Evolutionary conservation across 441 rosid genomes (phyloP).

Genomic region (Gossypium davidsonii): DNA sequence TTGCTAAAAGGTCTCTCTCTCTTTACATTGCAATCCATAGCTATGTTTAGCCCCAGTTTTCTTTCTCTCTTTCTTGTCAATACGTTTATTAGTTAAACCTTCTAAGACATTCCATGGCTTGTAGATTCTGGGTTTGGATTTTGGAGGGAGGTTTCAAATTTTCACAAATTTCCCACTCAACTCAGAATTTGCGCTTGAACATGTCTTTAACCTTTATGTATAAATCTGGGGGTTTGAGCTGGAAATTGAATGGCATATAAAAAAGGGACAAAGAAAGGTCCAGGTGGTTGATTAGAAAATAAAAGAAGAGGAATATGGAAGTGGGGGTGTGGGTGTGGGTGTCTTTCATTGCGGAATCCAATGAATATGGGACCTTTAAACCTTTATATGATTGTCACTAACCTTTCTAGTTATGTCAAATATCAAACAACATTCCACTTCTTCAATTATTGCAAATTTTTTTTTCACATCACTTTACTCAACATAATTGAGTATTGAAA

Average conservation of each 20-base stretch:
- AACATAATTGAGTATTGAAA: not conserved
- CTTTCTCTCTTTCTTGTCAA: not conserved
- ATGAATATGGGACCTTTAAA: slow-evolving; percentile 14
- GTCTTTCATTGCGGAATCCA: not conserved
- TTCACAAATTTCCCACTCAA: not conserved
- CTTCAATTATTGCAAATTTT: not conserved
- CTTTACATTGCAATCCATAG: not conserved
- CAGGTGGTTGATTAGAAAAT: not conserved
- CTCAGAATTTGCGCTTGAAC: not conserved
- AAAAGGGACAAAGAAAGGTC: not conserved
- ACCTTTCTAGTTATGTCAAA: not conserved
- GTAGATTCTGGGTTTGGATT: not conserved
- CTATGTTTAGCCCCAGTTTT: not conserved
- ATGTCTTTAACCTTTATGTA: not conserved
- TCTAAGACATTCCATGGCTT: too few species aligned
- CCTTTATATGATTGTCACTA: not conserved
- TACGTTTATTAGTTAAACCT: too few species aligned
- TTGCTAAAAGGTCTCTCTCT: not conserved
- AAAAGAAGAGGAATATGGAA: not conserved
- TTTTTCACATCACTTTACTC: not conserved
- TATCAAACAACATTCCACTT: not conserved
- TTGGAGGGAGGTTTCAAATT: not conserved
- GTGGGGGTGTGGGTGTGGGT: not conserved
- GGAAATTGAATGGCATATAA: not conserved
- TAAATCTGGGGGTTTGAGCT: not conserved